Conservation (phyloP, 805 yeast genomes). For the Wickerhamiella azyma region DNA sequence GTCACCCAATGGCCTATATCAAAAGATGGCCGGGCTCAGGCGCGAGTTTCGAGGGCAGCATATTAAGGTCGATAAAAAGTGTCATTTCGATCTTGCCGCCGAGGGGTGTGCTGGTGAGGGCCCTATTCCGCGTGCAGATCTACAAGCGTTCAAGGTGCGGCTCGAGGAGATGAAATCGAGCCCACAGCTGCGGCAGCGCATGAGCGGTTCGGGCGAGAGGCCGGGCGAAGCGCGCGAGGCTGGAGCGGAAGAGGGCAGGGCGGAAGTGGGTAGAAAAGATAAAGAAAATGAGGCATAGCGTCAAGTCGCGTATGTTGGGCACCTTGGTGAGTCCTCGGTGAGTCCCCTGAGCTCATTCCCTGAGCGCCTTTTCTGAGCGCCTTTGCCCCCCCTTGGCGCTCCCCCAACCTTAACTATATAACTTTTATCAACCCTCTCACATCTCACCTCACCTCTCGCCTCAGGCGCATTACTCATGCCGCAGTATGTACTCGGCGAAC, state of each 20-base stretch:
- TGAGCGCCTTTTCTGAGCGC: no score
- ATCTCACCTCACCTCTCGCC: no score
- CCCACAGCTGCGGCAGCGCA: background rate
- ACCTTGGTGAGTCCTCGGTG: no score
- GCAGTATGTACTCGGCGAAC: conserved; percentile 32
- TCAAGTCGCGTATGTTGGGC: no score
- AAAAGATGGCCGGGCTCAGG: conserved; percentile 1
- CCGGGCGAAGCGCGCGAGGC: no score
- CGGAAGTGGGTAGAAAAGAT: no score
- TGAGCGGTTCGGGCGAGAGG: background rate
- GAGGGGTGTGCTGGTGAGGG: background rate
- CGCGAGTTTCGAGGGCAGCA: background rate
- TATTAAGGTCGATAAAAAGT: background rate
- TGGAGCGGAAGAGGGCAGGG: no score
- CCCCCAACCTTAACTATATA: no score
- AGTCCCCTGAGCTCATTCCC: no score
- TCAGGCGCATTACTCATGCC: background rate
- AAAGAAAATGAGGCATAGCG: no score
- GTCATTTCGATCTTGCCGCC: background rate
- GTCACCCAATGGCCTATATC: background rate
- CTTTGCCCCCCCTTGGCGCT: no score
- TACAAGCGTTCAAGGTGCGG: background rate
- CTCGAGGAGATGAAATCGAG: background rate
- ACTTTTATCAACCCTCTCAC: no score
- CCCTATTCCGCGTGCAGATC: conserved; percentile 1